A percentile compares a stretch with the other conserved stretches of the same genome.
Conservation (phyloP, 345 rosid genomes). For the Luvunga scandens region DNA sequence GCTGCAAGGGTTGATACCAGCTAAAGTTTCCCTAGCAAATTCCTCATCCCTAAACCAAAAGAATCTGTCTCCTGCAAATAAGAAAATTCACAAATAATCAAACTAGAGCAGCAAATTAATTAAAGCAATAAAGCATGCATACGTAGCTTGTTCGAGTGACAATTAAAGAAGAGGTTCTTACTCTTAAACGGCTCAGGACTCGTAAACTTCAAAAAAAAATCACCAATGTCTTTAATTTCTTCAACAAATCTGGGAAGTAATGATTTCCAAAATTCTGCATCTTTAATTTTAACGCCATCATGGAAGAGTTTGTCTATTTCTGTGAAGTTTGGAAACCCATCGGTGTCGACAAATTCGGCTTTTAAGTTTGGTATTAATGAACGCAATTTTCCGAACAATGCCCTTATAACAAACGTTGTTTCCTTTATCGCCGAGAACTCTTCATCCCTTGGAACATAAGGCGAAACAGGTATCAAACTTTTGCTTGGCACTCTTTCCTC, state of each 20-base stretch:
- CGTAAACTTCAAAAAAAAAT: not conserved
- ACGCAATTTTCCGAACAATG: not conserved
- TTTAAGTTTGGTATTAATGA: not conserved
- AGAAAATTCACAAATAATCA: too few species aligned
- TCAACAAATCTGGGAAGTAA: not conserved
- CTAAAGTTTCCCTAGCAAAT: constrained; percentile 72
- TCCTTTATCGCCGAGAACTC: not conserved
- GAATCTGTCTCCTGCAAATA: constrained; percentile 54
- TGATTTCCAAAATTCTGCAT: not conserved
- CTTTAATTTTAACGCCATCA: not conserved
- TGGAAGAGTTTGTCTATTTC: not conserved
- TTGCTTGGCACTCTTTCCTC: not conserved
- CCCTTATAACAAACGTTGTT: too few species aligned
- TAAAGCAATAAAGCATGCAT: too few species aligned
- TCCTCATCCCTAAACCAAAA: constrained; percentile 84
- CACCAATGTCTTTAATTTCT: not conserved
- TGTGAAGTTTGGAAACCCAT: not conserved
- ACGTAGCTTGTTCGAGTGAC: not conserved
- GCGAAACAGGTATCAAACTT: not conserved
- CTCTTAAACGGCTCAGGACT: not conserved
- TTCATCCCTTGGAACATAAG: not conserved
- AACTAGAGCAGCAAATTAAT: too few species aligned
- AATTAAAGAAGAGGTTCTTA: not conserved
- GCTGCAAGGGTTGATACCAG: constrained; percentile 73
- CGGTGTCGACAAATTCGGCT: not conserved